A percentile compares a stretch with the other conserved stretches of the same genome.
Evolutionary conservation across 2,329 filamentous ascomycete genomes (phyloP).

Genomic region (Teratosphaeria viscida): DNA sequence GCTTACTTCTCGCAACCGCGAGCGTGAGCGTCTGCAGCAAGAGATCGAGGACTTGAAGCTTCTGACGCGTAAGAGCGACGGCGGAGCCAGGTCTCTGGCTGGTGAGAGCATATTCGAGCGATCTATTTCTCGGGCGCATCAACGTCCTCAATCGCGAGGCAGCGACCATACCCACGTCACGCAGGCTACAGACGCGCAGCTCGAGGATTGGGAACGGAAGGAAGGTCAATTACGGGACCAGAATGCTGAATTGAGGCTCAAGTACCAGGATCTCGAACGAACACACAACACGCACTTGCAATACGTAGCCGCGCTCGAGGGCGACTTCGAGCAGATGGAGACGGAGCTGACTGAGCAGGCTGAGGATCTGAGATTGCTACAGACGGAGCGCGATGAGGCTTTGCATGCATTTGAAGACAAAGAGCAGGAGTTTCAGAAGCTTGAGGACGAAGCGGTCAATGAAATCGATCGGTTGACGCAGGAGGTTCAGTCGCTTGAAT

Average conservation of each 20-base stretch:
- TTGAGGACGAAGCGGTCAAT: constrained; percentile 49
- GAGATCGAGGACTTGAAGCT: constrained; percentile 97
- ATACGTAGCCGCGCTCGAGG: constrained; percentile 66
- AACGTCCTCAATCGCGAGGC: constrained; percentile 62
- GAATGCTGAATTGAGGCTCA: constrained; percentile 73
- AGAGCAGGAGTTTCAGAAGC: constrained; percentile 41
- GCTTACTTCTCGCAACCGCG: constrained; percentile 88
- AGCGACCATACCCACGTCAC: constrained; percentile 61
- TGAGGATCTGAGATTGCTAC: constrained; percentile 68
- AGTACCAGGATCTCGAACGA: constrained; percentile 78
- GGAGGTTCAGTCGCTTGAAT: constrained; percentile 33
- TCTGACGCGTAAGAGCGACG: constrained; percentile 61
- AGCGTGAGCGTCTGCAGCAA: constrained; percentile 89
- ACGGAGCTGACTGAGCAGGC: constrained; percentile 70
- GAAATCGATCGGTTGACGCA: constrained; percentile 42
- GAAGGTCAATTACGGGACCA: constrained; percentile 77
- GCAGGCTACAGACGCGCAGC: constrained; percentile 59
- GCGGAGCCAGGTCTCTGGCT: constrained; percentile 43
- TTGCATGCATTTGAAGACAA: constrained; percentile 60
- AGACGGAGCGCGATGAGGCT: constrained; percentile 78
- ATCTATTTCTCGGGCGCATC: constrained; percentile 71
- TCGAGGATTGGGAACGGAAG: constrained; percentile 76
- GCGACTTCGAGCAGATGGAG: constrained; percentile 59
- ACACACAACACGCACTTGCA: constrained; percentile 70
- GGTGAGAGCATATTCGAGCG: constrained; percentile 88